Base-by-base conservation (phyloP, 192 early-diverging fungal species). In the Backusella westeae region DNA sequence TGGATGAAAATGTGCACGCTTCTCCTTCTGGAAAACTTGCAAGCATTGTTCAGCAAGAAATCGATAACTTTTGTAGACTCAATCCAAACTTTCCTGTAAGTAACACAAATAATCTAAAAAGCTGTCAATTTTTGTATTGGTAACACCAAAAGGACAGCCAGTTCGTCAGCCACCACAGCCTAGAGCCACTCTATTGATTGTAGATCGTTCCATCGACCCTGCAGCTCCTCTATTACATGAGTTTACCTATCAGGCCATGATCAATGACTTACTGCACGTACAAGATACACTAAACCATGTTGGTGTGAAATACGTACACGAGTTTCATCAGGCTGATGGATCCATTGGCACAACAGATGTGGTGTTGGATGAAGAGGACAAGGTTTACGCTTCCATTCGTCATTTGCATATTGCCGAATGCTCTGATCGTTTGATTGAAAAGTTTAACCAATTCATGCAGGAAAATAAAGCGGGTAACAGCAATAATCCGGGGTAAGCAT, bases 211-310 rank as follows among this genome's bases (percentile, higher is more conserved):
- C 2, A 87, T 98, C 44, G 98, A 99, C 80, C 87, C 93, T 66
- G 88, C 90, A 68, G 90, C 95, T 9, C 96, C 97, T 14, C 84
- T 99, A 6, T 81, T 98, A 35, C 98, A 99, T 84, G 98, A 99
- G 85, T 99, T 99, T 75, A 98, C 98, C 2, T 99, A 99, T 78
- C 97, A 99, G 81, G 97, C 97, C 10, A 98, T 99, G 97, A 91
- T 94, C 53, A 92, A 96, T 75, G 97, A 99, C 78, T 82, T 99
- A 70, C 76, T 99, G 12, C 77, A 75, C 0, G 79, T 95, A 5
- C 82, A 89, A 26, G 66, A 52, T 15, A 65, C 67, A 7, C 73
- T 70, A 17, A 70, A 53, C 3, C 69, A 72, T 14, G 87, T 89
- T 72, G 89, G 86, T n/a, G 80, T 85, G 17, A 93, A 91, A 70